Percentiles rank a stretch among this genome's conserved stretches.
Conservation (phyloP, 1,284 basidiomycete genomes). For the Papiliotrema flavescens region DNA sequence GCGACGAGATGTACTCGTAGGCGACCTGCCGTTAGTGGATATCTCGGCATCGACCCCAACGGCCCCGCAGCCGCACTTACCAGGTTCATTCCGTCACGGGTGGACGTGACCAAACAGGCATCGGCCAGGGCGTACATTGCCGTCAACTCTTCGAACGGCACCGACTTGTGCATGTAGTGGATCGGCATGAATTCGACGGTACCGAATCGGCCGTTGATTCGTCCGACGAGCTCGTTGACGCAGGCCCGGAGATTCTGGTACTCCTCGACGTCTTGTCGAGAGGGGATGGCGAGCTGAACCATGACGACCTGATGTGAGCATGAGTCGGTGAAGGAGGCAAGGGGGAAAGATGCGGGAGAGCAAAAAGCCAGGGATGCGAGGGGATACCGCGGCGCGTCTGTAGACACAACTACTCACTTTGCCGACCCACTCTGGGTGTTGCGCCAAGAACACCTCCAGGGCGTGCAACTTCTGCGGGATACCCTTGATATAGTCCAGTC, state of each 20-base stretch:
- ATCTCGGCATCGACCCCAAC: background rate
- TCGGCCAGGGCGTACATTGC: conserved; percentile 95
- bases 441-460: conserved; percentile 90
- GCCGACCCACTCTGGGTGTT: conserved; percentile 99
- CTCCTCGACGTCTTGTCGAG: conserved; percentile 96
- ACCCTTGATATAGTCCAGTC: conserved; percentile 99
- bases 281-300: conserved; percentile 94
- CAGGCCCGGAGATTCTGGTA: conserved; percentile 95
- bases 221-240: conserved; percentile 95
- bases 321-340: background rate
- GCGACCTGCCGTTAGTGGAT: conserved; percentile 81
- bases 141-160: conserved; percentile 91
- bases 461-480: conserved; percentile 97
- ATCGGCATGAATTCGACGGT: conserved; percentile 99
- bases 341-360: too few species aligned
- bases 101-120: conserved; percentile 91
- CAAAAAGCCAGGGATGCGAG: too few species aligned
- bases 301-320: conserved; percentile 69
- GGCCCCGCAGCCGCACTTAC: conserved; percentile 53
- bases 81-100: conserved; percentile 97
- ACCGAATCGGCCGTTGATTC: conserved; percentile 97
- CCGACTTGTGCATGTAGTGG: conserved; percentile 95
- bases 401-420: conserved; percentile 57
- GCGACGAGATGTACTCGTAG: conserved; percentile 97
- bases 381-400: too few species aligned